These are phyloP conservation scores for Aspergillus homomorphus DNA, from an alignment of 495 filamentous ascomycete genomes.

Conservation along the genomic window DNA sequence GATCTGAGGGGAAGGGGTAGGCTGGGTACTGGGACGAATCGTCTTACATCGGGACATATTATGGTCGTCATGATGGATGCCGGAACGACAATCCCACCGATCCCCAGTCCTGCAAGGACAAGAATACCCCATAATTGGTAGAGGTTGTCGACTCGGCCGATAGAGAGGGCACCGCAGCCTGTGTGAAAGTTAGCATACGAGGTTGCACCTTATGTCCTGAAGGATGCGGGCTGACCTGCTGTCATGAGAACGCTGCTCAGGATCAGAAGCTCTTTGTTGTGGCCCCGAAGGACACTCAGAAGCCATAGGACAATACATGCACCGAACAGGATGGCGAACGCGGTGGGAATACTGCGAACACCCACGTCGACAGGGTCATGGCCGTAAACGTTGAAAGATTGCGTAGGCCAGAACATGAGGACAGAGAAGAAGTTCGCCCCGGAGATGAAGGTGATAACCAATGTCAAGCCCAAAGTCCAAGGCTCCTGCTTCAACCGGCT, in stretches of 20 bases:
- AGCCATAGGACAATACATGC: constrained; percentile 61
- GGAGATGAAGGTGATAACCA: constrained; percentile 70
- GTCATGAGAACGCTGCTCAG: constrained; percentile 64
- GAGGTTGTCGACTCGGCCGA: constrained; percentile 57
- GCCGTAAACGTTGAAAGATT: constrained; percentile 72
- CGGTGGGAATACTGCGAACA: constrained; percentile 63
- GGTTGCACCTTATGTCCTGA: not conserved
- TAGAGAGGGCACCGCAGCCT: constrained; percentile 62
- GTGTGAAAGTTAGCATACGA: constrained; percentile 8
- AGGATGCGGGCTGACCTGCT: constrained; percentile 42
- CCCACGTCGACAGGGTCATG: constrained; percentile 66
- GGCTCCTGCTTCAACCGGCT: constrained; percentile 59
- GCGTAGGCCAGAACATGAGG: constrained; percentile 70
- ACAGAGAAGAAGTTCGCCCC: constrained; percentile 76
- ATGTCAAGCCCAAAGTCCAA: constrained; percentile 58
- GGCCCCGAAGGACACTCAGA: constrained; percentile 57
- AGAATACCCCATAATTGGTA: constrained; percentile 59
- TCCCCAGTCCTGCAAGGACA: constrained; percentile 63
- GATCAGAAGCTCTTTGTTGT: constrained; percentile 63
- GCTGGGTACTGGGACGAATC: not conserved
- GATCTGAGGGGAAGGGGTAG: not conserved
- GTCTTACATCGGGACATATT: constrained; percentile 60
- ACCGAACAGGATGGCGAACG: constrained; percentile 59
- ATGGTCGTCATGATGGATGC: constrained; percentile 70
- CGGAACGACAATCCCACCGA: constrained; percentile 71